phyloP scores from a whole-genome alignment of 352 stramenopile genomes.

The Phytopythium ostracodes region DNA sequence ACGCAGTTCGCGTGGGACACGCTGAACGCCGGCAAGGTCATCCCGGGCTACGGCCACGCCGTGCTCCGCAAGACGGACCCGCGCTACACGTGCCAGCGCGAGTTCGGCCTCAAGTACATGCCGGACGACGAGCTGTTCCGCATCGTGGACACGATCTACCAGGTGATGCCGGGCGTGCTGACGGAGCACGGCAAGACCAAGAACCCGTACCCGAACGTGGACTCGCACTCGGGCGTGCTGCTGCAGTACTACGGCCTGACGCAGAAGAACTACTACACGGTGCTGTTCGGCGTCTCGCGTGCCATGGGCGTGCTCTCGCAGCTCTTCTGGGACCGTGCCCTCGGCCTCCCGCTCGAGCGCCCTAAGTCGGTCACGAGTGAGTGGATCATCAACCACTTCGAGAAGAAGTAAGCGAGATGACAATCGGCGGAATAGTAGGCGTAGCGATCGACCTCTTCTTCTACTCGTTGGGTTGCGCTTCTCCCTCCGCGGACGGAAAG shows the following conservation, averaged over 20 bases:
- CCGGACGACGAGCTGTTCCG: constrained; percentile 98
- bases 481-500: constrained; percentile 2
- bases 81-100: constrained; percentile 98
- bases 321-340: constrained; percentile 97
- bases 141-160: constrained; percentile 99
- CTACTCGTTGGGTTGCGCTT: not conserved
- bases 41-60: constrained; percentile 97
- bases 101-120: constrained; percentile 99
- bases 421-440: constrained; percentile 10
- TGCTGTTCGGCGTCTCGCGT: constrained; percentile 98
- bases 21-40: constrained; percentile 98
- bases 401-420: constrained; percentile 52
- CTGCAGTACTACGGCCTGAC: constrained; percentile 99
- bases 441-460: not conserved
- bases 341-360: constrained; percentile 96
- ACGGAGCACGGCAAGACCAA: constrained; percentile 99
- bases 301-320: constrained; percentile 98
- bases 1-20: constrained; percentile 99
- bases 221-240: constrained; percentile 97
- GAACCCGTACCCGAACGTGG: constrained; percentile 99
- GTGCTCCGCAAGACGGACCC: constrained; percentile 99
- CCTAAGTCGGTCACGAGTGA: constrained; percentile 99
- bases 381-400: constrained; percentile 96
- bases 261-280: constrained; percentile 99
- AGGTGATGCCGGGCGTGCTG: constrained; percentile 98